phyloP scores from a whole-genome alignment of 495 filamentous ascomycete species.

The Tuber umbilicatum region DNA sequence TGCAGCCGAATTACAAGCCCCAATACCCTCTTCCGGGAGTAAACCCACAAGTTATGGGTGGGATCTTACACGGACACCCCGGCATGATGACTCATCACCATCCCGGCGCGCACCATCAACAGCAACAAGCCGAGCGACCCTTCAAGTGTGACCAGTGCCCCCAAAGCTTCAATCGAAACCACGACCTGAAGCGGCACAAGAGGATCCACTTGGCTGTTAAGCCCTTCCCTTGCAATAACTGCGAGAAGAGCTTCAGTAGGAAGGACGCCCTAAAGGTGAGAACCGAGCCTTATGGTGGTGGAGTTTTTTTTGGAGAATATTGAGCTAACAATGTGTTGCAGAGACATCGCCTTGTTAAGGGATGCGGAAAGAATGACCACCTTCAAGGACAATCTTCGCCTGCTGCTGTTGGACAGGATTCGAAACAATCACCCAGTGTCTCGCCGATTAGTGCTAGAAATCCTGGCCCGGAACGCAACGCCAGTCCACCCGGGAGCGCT shows the following conservation, averaged over 20 bases:
- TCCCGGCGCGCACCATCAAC: constrained; percentile 44
- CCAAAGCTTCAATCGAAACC: constrained; percentile 92
- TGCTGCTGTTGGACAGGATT: constrained; percentile 21
- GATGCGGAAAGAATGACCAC: constrained; percentile 60
- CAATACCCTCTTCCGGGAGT: constrained; percentile 35
- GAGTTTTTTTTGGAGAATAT: constrained; percentile 12
- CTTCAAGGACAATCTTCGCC: constrained; percentile 16
- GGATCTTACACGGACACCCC: constrained; percentile 34
- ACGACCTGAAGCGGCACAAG: constrained; percentile 93
- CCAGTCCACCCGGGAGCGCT: constrained; percentile 13
- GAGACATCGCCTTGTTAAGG: constrained; percentile 91
- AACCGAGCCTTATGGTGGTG: constrained; percentile 19
- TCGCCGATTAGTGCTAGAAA: constrained; percentile 31
- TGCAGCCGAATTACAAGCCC: constrained; percentile 39
- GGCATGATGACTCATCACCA: constrained; percentile 40
- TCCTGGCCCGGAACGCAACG: constrained; percentile 14
- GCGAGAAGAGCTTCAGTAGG: constrained; percentile 93
- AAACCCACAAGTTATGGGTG: constrained; percentile 30
- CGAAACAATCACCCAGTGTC: constrained; percentile 27
- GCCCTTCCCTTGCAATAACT: constrained; percentile 84
- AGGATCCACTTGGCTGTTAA: constrained; percentile 92
- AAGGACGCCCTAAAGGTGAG: constrained; percentile 95
- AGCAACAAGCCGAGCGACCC: constrained; percentile 65
- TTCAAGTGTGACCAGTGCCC: constrained; percentile 92
- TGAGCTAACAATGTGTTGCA: constrained; percentile 46